These are phyloP conservation scores for Willaertia magna DNA, from an alignment of 208 protist genomes.

Conservation along the genomic window DNA sequence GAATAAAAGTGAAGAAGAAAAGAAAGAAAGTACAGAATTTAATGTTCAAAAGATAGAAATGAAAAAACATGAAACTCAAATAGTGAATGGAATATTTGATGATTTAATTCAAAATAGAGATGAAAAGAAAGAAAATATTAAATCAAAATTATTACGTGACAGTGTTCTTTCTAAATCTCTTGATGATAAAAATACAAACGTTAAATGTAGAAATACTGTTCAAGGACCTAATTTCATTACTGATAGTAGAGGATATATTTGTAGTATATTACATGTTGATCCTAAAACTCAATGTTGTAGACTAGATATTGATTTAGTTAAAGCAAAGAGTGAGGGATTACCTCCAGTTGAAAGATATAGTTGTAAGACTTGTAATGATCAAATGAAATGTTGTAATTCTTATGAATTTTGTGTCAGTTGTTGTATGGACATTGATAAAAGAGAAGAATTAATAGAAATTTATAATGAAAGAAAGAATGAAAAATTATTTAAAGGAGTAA, in stretches of 20 bases:
- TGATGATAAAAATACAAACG: background rate
- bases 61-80: background rate
- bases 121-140: background rate
- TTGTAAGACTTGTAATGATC: background rate
- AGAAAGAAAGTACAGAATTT: no score
- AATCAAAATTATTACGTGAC: background rate
- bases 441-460: background rate
- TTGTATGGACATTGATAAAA: background rate
- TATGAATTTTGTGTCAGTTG: background rate
- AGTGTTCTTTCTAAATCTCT: background rate
- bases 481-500: background rate
- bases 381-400: background rate
- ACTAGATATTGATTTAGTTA: background rate
- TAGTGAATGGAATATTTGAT: background rate
- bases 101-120: background rate
- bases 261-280: background rate
- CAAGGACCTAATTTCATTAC: background rate
- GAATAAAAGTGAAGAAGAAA: no score
- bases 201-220: background rate
- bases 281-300: background rate
- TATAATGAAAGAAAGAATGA: background rate
- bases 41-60: background rate
- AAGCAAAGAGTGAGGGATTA: background rate
- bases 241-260: background rate
- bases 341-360: background rate